Base-by-base conservation (phyloP, 108 stramenopile genomes). In the Discostella stelligeroides region DNA sequence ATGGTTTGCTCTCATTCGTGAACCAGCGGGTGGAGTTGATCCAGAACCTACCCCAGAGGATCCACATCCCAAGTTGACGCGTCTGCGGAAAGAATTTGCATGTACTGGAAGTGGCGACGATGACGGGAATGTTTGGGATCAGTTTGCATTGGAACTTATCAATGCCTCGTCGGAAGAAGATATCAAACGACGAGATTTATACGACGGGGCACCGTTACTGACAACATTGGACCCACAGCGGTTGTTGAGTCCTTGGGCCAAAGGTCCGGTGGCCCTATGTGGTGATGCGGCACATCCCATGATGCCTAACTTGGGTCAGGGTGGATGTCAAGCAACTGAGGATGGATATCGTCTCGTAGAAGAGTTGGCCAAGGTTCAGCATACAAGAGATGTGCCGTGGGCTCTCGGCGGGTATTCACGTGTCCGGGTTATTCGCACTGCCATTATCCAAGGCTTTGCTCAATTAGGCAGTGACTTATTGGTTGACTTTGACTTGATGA, bases 231-330 rank as follows among this genome's bases (percentile, higher is more conserved):
- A 85, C 53, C 84, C 84, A 34, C 86, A 84, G 59, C 82, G 86
- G 8, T 48, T 86, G 21, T 59, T 83, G 23, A 83, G 80, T 58
- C 86, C 88, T 37, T 98, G 97, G 97, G 83, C 92, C 10, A 84
- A 87, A 63, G 96, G 96, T 25, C 91, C 79, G 23, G 95, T 96
- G 11, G 92, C 94, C 17, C 68, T 98, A 30, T 96, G 96, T 67
- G 98, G 98, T 37, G 98, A 98, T 69, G 96, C 98, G 6, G 90
- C 89, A 30, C 98, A 98, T 88, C 96, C 98, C 14, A 95, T 95
- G 94, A 95, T 95, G 94, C 83, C 84, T 47, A 95, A 95, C 65
- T 77, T 95, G 24, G 94, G 94, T 24, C 98, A 98, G 75, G 98
- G 98, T 1, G 98, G 96, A 30, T 97, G 98, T 72, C 96, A 97